phyloP scores from a whole-genome alignment of 495 filamentous ascomycete species.

The Xylaria acuta region DNA sequence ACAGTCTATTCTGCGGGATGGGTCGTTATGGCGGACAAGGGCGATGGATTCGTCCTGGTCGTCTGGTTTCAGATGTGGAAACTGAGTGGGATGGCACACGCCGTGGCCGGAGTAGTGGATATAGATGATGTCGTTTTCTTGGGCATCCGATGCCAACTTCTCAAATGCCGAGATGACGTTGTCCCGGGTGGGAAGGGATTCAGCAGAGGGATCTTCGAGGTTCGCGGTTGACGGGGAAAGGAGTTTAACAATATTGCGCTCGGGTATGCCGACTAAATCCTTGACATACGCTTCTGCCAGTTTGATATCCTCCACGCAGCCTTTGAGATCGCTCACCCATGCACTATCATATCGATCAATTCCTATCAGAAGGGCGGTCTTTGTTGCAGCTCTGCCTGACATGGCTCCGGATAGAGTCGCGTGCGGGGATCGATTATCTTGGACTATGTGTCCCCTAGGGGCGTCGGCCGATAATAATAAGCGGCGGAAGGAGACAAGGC shows the following conservation, averaged over 20 bases:
- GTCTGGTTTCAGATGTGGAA: background rate
- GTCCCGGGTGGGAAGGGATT: background rate
- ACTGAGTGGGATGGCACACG: background rate
- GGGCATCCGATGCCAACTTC: background rate
- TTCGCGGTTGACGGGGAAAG: background rate
- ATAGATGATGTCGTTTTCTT: background rate
- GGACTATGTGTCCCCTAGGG: no score
- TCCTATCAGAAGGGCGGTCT: background rate
- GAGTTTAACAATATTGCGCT: background rate
- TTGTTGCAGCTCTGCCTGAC: no score
- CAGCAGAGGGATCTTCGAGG: background rate
- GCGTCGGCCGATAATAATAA: no score
- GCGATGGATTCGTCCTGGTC: background rate
- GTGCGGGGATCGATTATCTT: no score
- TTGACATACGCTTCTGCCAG: background rate
- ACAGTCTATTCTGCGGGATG: background rate
- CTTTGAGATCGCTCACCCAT: background rate
- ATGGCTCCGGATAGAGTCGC: no score
- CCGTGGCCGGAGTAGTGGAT: constrained; percentile 4
- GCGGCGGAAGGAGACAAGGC: no score
- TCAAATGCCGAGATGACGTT: background rate
- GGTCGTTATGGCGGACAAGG: background rate
- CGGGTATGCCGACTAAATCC: background rate
- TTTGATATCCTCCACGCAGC: background rate
- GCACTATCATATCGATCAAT: background rate